Conservation (phyloP, 164 flowering plant genomes). For the Liriodendron chinense region DNA sequence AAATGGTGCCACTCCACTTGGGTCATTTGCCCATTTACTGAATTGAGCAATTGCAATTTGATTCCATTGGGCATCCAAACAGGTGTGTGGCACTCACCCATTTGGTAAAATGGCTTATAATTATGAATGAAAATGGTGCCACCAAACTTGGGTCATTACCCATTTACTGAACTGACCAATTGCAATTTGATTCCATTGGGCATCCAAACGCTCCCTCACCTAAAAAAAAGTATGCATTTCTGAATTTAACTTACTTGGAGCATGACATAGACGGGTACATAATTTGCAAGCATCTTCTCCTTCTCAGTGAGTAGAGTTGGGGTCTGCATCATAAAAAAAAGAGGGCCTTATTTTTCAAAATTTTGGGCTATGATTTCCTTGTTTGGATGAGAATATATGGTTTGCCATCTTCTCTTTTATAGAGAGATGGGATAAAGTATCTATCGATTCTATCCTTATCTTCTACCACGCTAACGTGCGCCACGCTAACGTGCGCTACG, state of each 20-base stretch:
- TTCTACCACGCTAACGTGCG: too few species aligned
- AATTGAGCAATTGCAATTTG: not conserved
- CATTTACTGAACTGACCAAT: too few species aligned
- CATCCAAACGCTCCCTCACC: not conserved
- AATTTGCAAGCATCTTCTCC: slow-evolving; percentile 53
- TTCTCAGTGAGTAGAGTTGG: slow-evolving; percentile 15
- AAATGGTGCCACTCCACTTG: too few species aligned
- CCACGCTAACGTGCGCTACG: too few species aligned
- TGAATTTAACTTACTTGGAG: slow-evolving; percentile 35
- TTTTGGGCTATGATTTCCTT: not conserved
- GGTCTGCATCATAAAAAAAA: slow-evolving; percentile 35
- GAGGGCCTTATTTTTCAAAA: not conserved
- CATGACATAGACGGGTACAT: slow-evolving; percentile 70
- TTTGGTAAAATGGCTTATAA: too few species aligned
- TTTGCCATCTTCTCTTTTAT: not conserved
- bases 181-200: not conserved
- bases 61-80: not conserved
- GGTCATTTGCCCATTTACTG: too few species aligned
- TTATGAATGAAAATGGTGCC: too few species aligned
- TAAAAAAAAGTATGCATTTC: not conserved
- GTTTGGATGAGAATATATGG: not conserved
- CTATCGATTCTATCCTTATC: too few species aligned
- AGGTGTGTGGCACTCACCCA: too few species aligned
- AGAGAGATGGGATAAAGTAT: too few species aligned
- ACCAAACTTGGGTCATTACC: too few species aligned